These are phyloP conservation scores for Lentinula edodes DNA, from an alignment of 768 basidiomycete species.

Conservation along the genomic window DNA sequence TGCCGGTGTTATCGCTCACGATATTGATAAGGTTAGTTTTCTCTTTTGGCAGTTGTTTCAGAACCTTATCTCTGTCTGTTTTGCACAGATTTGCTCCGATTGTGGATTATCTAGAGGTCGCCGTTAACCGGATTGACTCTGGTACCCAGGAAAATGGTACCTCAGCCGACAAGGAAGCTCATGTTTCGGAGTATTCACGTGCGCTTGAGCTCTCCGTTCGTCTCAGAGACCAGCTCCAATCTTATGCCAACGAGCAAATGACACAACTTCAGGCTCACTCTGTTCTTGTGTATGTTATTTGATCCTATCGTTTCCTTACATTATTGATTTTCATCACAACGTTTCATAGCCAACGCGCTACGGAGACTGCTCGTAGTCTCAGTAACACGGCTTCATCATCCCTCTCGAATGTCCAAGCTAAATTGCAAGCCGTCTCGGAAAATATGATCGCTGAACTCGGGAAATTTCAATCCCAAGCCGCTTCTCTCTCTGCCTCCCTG, in stretches of 20 bases:
- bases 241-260: constrained; percentile 66
- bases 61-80: constrained; percentile 12
- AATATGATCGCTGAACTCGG: constrained; percentile 63
- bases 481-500: constrained; percentile 40
- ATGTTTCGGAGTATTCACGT: constrained; percentile 72
- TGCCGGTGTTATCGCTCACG: constrained; percentile 59
- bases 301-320: no score
- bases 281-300: constrained; percentile 48
- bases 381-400: constrained; percentile 55
- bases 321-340: no score
- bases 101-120: constrained; percentile 63
- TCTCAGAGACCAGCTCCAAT: constrained; percentile 56
- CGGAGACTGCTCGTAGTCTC: constrained; percentile 61
- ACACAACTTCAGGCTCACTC: constrained; percentile 66
- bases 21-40: constrained; percentile 56
- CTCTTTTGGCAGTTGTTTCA: constrained; percentile 55
- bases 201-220: constrained; percentile 60
- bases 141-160: constrained; percentile 35
- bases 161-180: constrained; percentile 43
- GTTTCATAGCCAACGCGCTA: constrained; percentile 55
- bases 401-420: constrained; percentile 46
- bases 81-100: constrained; percentile 65
- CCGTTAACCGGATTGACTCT: constrained; percentile 40
- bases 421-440: constrained; percentile 56
- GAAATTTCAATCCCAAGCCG: constrained; percentile 56